Base-by-base conservation (phyloP, 164 flowering plant genomes). In the Nymphaea colorata region DNA sequence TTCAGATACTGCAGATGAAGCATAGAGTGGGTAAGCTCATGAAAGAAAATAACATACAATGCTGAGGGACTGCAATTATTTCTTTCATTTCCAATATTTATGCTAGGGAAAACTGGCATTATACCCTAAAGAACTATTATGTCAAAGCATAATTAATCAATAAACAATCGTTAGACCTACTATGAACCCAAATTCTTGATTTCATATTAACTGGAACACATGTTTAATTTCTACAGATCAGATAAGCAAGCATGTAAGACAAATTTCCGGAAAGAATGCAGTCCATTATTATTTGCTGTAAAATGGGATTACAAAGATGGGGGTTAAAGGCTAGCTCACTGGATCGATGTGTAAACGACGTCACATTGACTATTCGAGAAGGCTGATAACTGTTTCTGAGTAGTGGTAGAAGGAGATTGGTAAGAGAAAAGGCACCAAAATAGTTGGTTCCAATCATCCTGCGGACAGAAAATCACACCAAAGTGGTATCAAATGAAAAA, bases 391-490 rank as follows among this genome's bases (percentile, higher is more conserved):
- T 91, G 67, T 73, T 84, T 68, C 69, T 73, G 18, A 94, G 90
- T 53, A 94, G 88, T 36, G 98, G 97, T 44, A 91, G 69, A 64
- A 93, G 81, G 71, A 85, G 78, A 72, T 81, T 81, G 51, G 95
- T 89, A 71, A 94, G 78, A 77, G 71, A 80, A 78, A 93, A 94
- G 42, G 93, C 81, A 73, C 95, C 98, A 63, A 94, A 72, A 75
- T 91, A 94, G 80, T 94, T 94, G 17, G 98, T 87, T 47, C 76
- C 85, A 81, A 87, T 81, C 91, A 85, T 89, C 83, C 98, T 93
- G 86, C 66, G 42, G 66, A 12, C 17, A 5, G 69, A 18, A 71
- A 15, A 57, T 36, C 43, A 59, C 36, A 64, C 59, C 10, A 16
- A 55, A 55, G 0, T 25, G 36, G 36, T 25, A 25, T 25, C 36